A percentile compares a stretch with the other conserved stretches of the same genome.
Conservation (phyloP, 202 grass and related monocot species). For the Elaeis oleifera region DNA sequence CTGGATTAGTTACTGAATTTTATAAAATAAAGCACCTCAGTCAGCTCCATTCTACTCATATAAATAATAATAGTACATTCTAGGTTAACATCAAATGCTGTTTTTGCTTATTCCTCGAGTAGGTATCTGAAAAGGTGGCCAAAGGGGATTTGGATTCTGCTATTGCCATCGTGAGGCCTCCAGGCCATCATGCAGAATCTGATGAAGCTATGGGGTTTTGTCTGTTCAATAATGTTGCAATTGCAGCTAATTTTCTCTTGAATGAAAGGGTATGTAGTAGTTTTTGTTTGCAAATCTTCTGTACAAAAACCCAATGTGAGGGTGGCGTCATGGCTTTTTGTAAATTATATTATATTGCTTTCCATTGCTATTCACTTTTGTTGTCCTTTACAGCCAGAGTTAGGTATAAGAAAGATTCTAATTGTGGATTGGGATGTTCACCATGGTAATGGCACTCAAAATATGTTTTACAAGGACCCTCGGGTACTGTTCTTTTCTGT, state of each 20-base stretch:
- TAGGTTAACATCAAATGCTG: no score
- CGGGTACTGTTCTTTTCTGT: constrained; percentile 94
- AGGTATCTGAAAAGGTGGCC: constrained; percentile 88
- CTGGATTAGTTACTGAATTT: no score
- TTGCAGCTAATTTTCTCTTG: constrained; percentile 81
- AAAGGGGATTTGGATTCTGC: constrained; percentile 68
- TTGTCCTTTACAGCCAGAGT: constrained; percentile 58
- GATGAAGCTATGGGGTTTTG: constrained; percentile 90
- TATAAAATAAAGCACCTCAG: no score
- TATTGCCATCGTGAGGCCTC: constrained; percentile 91
- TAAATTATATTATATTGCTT: no score
- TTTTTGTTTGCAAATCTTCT: constrained; percentile 3
- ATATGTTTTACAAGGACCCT: constrained; percentile 78
- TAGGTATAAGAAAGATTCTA: constrained; percentile 88
- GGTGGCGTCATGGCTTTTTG: no score
- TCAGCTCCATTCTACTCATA: no score
- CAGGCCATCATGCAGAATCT: constrained; percentile 89
- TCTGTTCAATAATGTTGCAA: constrained; percentile 91
- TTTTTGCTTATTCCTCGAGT: constrained; percentile 1
- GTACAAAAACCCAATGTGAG: no score
- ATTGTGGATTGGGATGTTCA: constrained; percentile 99
- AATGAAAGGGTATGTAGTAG: constrained; percentile 65
- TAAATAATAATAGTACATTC: no score
- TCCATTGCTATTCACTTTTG: constrained; percentile 6
- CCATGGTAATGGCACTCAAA: constrained; percentile 92